Evolutionary conservation across 2,329 filamentous ascomycete genomes (phyloP), one percentile per base, ranked within the genome.

Genomic region (Sporothrix mexicana): DNA sequence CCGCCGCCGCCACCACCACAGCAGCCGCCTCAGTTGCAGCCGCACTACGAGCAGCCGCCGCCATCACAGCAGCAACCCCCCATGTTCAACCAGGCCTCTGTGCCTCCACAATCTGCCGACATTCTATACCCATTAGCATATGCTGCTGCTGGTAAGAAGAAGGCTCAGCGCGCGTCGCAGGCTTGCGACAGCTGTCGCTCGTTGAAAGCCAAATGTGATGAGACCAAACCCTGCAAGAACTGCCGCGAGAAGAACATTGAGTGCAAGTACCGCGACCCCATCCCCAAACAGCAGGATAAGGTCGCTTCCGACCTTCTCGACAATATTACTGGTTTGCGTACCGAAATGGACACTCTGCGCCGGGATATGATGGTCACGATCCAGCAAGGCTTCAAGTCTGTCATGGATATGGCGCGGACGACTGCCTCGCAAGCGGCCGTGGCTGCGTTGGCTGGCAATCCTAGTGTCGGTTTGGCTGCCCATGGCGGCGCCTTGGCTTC

Each of bases 141-240:
- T 73, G 57, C 61, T 9, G 78, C 84, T 3, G 80, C 82, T 3
- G 82, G 83, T 4, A 89, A 90, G 79, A 86, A 88, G 78, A 91
- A 91, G 81, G 88, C 88, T n/a, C 89, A 89, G 69, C 84, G 89
- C 77, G 89, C 89, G 43, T 90, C 89, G 9, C 89, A 91, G 91
- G 96, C 96, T 51, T 99, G 96, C 81, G 94, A 97, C 78, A 93
- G 92, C 80, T 97, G 94, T 82, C 90, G 94, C 73, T 88, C 92
- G 74, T 87, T 95, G 53, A 97, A 97, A 81, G 94, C 94, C 15
- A 97, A 97, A 82, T 97, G 94, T 80, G 94, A 97, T 78, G 94
- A 97, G 84, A 90, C 91, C 12, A 90, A 92, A 76, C 94, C 92
- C 1, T 92, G 92, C 77, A 95, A 94, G 79, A 93, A 91, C 78